Conservation (phyloP, 2,329 filamentous ascomycete genomes). For the Cladobotryum mycophilum region DNA sequence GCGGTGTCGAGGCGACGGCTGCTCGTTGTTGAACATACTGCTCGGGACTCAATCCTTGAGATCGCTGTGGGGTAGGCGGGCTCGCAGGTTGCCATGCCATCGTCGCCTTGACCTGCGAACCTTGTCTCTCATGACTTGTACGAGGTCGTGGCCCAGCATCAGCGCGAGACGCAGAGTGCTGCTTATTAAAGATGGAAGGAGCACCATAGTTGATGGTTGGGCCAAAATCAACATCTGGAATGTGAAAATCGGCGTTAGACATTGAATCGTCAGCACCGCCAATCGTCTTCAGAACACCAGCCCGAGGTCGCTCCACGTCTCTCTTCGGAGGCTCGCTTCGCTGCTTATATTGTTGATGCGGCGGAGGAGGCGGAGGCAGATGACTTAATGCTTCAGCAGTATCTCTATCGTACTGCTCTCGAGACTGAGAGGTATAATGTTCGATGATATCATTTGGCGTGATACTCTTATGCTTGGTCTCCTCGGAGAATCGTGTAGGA, state of each 20-base stretch:
- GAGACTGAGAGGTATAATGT: slow-evolving; percentile 27
- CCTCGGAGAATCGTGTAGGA: slow-evolving; percentile 15
- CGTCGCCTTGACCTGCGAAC: slow-evolving; percentile 45
- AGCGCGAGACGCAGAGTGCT: slow-evolving; percentile 18
- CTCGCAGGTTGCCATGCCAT: slow-evolving; percentile 75
- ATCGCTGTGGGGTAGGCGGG: slow-evolving; percentile 39
- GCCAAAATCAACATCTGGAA: slow-evolving; percentile 79
- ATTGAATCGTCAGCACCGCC: slow-evolving; percentile 41
- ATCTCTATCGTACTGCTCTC: slow-evolving; percentile 14
- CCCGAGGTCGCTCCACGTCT: slow-evolving; percentile 61
- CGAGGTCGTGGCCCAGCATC: slow-evolving; percentile 18
- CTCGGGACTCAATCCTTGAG: slow-evolving; percentile 63
- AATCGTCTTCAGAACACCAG: slow-evolving; percentile 74
- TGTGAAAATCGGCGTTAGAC: slow-evolving; percentile 37
- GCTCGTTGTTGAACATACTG: slow-evolving; percentile 78
- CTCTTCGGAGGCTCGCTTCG: slow-evolving; percentile 44
- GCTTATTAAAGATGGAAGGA: slow-evolving; percentile 25
- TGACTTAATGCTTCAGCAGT: slow-evolving; percentile 13
- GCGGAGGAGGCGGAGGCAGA: slow-evolving; percentile 16
- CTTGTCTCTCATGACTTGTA: slow-evolving; percentile 38
- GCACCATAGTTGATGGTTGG: slow-evolving; percentile 65
- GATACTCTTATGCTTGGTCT: slow-evolving; percentile 20
- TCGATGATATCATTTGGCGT: slow-evolving; percentile 34
- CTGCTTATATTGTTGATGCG: slow-evolving; percentile 20
- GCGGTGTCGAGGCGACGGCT: slow-evolving; percentile 46